A percentile compares a stretch with the other conserved stretches of the same genome.
Evolutionary conservation across 129 eudicot genomes (phyloP).

Genomic region (Lactuca saligna): DNA sequence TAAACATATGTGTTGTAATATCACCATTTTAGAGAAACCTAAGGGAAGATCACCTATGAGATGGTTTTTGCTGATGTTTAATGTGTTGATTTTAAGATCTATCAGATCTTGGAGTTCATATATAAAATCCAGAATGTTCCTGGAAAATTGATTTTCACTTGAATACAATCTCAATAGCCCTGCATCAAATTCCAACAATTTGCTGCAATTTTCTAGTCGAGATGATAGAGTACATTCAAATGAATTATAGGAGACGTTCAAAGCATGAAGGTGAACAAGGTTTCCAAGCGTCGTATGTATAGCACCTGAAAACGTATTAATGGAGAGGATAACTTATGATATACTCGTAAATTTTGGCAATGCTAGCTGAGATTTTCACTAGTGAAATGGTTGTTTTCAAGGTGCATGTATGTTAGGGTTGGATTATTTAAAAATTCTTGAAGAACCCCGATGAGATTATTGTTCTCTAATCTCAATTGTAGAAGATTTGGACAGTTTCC

Average conservation of each 20-base stretch:
- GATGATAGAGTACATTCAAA: constrained; percentile 68
- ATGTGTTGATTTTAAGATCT: constrained; percentile 46
- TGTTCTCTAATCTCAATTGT: constrained; percentile 48
- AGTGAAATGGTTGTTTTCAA: constrained; percentile 49
- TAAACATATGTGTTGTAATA: constrained; percentile 27
- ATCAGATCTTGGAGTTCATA: constrained; percentile 43
- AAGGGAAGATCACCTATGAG: constrained; percentile 57
- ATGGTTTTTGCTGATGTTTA: constrained; percentile 61
- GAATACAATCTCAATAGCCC: constrained; percentile 50
- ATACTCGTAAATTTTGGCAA: constrained; percentile 44
- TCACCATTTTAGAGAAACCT: constrained; percentile 42
- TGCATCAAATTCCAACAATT: constrained; percentile 48
- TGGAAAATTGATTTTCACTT: constrained; percentile 54
- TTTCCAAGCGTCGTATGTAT: constrained; percentile 61
- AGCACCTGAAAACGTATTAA: constrained; percentile 52
- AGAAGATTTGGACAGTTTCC: constrained; percentile 60
- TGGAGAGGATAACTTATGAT: constrained; percentile 48
- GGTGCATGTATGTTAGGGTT: constrained; percentile 42
- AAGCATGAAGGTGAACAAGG: constrained; percentile 48
- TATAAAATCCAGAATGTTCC: constrained; percentile 49
- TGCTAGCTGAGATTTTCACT: constrained; percentile 52
- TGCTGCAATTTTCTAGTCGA: constrained; percentile 50
- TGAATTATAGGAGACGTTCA: constrained; percentile 62
- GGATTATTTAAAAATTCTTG: constrained; percentile 54
- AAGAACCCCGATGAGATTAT: constrained; percentile 61